Evolutionary conservation across 2,329 filamentous ascomycete genomes (phyloP).

Genomic region (Dactylellina sp.): DNA sequence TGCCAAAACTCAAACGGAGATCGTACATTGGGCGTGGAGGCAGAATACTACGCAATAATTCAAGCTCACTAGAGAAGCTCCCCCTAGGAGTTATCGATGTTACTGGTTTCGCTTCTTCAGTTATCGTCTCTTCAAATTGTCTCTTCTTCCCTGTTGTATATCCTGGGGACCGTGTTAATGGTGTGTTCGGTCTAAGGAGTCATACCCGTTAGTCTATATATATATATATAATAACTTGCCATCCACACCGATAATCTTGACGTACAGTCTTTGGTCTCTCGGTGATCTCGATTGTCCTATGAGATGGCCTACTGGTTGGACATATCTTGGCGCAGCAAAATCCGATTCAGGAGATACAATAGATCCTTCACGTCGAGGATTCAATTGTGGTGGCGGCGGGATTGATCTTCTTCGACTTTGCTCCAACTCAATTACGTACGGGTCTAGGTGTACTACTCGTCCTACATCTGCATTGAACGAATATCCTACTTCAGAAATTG

Average conservation of each 20-base stretch:
- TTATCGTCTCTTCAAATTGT: constrained; percentile 41
- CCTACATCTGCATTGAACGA: constrained; percentile 51
- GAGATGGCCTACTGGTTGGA: constrained; percentile 52
- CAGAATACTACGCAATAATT: constrained; percentile 45
- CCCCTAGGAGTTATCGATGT: constrained; percentile 19
- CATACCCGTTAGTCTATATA: constrained; percentile 16
- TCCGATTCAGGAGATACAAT: constrained; percentile 49
- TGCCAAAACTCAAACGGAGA: neutral
- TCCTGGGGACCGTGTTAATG: constrained; percentile 39
- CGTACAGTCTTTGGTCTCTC: constrained; percentile 51
- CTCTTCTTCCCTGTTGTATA: constrained; percentile 54
- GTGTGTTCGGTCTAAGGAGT: constrained; percentile 45
- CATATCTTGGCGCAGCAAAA: constrained; percentile 54
- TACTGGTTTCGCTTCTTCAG: constrained; percentile 32
- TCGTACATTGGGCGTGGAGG: constrained; percentile 54
- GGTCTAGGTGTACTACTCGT: constrained; percentile 46
- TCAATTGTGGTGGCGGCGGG: constrained; percentile 48
- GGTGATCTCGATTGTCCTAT: constrained; percentile 48
- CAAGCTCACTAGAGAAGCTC: constrained; percentile 50
- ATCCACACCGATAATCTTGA: constrained; percentile 4
- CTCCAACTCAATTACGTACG: constrained; percentile 53
- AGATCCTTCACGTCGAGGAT: constrained; percentile 34
- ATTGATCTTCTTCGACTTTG: constrained; percentile 47
- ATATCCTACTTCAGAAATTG: constrained; percentile 44
- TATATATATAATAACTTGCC: neutral